A percentile compares a stretch with the other conserved stretches of the same genome.
Conservation (phyloP, 495 filamentous ascomycete genomes). For the Letharia columbiana region DNA sequence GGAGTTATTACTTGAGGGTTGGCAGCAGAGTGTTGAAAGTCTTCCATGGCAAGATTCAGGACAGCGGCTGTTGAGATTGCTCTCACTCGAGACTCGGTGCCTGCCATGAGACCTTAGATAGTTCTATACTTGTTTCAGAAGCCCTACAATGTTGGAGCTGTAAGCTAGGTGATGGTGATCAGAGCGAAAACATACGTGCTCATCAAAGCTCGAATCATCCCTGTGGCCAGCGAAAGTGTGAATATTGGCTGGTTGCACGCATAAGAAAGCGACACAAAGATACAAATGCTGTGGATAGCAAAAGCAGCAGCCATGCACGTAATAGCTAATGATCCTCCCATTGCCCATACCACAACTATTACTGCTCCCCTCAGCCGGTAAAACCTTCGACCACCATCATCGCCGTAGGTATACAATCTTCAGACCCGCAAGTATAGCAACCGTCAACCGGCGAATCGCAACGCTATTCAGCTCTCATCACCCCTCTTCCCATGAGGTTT, state of each 20-base stretch:
- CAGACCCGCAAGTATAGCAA: too few species aligned
- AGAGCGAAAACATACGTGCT: not conserved
- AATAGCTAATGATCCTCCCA: not conserved
- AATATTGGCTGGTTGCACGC: not conserved
- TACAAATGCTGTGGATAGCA: not conserved
- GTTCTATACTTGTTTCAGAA: not conserved
- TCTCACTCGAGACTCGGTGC: not conserved
- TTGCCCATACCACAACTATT: not conserved
- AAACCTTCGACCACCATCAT: too few species aligned
- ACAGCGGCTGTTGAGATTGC: not conserved
- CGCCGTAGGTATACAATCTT: too few species aligned
- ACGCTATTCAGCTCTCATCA: not conserved
- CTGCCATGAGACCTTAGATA: not conserved
- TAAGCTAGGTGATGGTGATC: not conserved
- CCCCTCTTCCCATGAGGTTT: not conserved
- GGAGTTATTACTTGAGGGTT: too few species aligned
- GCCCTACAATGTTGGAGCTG: not conserved
- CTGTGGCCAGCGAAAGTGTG: not conserved
- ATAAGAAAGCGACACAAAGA: not conserved
- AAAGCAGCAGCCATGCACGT: not conserved
- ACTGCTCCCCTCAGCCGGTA: not conserved
- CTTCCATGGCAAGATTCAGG: not conserved
- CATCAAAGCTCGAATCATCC: not conserved
- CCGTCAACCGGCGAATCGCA: not conserved
- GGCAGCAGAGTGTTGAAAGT: not conserved